phyloP scores from a whole-genome alignment of 495 filamentous ascomycete species.

The Trichoderma parareesei region DNA sequence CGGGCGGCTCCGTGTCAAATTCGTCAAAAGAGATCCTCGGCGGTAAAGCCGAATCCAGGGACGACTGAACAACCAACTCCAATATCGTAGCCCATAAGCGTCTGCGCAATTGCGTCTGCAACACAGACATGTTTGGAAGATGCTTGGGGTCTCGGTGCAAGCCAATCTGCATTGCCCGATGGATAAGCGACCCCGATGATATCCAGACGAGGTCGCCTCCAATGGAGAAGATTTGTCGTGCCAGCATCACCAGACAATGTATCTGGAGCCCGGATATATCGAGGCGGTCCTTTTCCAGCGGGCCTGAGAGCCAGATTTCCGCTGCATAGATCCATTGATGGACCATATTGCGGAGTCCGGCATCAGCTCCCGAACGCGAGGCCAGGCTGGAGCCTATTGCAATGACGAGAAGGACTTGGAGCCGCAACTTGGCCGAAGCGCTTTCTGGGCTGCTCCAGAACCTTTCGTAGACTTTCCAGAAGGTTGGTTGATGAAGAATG shows the following conservation, averaged over 20 bases:
- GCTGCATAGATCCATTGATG: conserved; percentile 47
- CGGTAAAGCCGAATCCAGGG: conserved; percentile 46
- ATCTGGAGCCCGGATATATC: conserved; percentile 44
- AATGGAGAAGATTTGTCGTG: conserved; percentile 41
- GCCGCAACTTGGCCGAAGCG: conserved; percentile 25
- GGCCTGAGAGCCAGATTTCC: conserved; percentile 47
- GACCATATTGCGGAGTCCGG: conserved; percentile 30
- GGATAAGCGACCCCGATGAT: conserved; percentile 44
- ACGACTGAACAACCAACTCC: conserved; percentile 50
- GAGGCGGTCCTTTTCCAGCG: conserved; percentile 44
- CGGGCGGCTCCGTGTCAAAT: conserved; percentile 47
- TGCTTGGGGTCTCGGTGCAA: conserved; percentile 51
- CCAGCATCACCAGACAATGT: conserved; percentile 46
- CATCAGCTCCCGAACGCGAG: conserved; percentile 18
- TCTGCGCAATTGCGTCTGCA: conserved; percentile 47
- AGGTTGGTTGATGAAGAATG: conserved; percentile 51
- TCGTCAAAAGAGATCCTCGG: conserved; percentile 42
- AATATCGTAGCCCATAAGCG: conserved; percentile 56
- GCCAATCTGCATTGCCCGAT: conserved; percentile 46
- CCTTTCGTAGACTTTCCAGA: conserved; percentile 42
- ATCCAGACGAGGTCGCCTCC: conserved; percentile 51
- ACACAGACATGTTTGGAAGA: conserved; percentile 36
- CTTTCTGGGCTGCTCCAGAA: conserved; percentile 39
- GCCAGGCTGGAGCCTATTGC: conserved; percentile 45
- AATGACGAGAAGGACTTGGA: conserved; percentile 47